Evolutionary conservation across 1,284 basidiomycete genomes (phyloP), one percentile per base, ranked within the genome.

Genomic region (Rhodotorula sp.): DNA sequence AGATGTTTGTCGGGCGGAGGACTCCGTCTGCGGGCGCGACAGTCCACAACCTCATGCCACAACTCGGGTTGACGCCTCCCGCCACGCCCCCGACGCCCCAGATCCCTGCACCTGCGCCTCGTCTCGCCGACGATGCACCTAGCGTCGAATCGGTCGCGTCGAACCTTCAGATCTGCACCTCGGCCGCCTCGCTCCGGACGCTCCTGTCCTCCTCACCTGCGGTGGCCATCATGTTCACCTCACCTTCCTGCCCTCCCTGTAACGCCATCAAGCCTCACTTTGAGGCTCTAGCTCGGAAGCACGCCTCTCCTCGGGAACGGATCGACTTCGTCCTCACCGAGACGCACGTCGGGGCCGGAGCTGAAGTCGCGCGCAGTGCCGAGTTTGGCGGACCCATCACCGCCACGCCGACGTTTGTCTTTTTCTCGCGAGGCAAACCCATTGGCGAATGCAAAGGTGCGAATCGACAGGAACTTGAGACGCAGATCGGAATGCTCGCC

Each of bases 201-300:
- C 60, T 54, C 8, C 62, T 74, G 14, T 72, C 77, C 49, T 30
- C 62, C 0, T 63, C 66, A 0, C 53, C 59, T 14, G 72, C 68
- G 29, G 75, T 77, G 4, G 78, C 78, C 7, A 75, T 78, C 60
- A 79, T 80, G 68, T 81, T 77, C 74, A 81, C 80, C 46, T 77
- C 77, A 2, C 74, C 77, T 7, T 61, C 65, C 3, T 81, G 80
- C 58, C 78, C 79, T 3, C 79, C 80, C 17, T 81, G 80, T 60
- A 70, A 70, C 22, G 74, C 77, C 37, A 71, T 81, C 72, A 78
- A 78, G 58, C 79, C 79, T 0, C 67, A 73, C 37, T 81, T 80
- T 66, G 75, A 77, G 49, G 74, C 77, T 18, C 72, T 80, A 4
- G 79, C 80, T 0, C 61, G 74, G 68, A 49, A 62, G 62, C 66